These are phyloP conservation scores for Kwoniella sp. DNA, from an alignment of 768 basidiomycete genomes.

Conservation along the genomic window DNA sequence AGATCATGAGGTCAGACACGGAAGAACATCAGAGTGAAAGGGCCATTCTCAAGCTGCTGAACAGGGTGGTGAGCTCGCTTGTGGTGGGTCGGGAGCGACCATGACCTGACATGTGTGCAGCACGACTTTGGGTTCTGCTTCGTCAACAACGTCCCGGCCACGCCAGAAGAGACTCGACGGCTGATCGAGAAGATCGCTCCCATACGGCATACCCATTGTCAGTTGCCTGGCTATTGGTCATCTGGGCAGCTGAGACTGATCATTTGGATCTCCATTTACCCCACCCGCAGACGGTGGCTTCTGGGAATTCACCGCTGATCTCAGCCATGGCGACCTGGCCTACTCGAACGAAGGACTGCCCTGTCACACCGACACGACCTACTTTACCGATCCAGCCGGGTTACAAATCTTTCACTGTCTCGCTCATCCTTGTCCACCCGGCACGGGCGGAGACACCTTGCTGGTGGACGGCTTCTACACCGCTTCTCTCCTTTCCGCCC, in stretches of 20 bases:
- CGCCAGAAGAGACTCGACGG: constrained; percentile 76
- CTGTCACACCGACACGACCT: constrained; percentile 76
- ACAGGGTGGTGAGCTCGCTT: constrained; percentile 62
- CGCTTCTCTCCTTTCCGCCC: constrained; percentile 69
- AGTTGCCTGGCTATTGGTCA: constrained; percentile 14
- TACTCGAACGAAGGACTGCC: constrained; percentile 83
- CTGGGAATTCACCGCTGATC: constrained; percentile 93
- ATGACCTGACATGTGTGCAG: constrained; percentile 51
- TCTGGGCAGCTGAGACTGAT: neutral
- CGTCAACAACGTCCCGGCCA: constrained; percentile 71
- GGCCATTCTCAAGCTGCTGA: constrained; percentile 75
- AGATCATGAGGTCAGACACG: constrained; percentile 56
- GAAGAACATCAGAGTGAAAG: constrained; percentile 55
- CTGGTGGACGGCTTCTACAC: constrained; percentile 94
- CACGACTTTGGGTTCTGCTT: constrained; percentile 86
- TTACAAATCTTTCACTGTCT: constrained; percentile 93
- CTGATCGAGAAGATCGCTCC: constrained; percentile 72
- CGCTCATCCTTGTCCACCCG: constrained; percentile 59
- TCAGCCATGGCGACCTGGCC: constrained; percentile 86
- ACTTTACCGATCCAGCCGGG: constrained; percentile 89
- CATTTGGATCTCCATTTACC: neutral
- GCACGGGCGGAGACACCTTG: constrained; percentile 79
- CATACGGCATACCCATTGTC: constrained; percentile 80
- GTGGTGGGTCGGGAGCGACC: neutral
- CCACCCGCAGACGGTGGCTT: constrained; percentile 92